Evolutionary conservation across 2,329 filamentous ascomycete species (phyloP).

Genomic region (Exophiala dermatitidis): DNA sequence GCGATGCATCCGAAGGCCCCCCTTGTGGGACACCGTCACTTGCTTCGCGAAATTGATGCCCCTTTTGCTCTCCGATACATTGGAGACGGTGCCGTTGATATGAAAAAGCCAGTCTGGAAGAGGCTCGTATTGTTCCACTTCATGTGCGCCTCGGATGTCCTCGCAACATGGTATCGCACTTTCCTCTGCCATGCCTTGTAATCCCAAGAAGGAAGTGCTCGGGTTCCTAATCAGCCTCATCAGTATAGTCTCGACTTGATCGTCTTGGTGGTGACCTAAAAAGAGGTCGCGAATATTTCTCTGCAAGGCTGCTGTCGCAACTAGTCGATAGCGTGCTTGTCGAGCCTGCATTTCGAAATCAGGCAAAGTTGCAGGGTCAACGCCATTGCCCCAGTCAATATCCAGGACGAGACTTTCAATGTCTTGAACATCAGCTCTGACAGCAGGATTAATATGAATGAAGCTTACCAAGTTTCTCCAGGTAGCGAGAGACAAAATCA

Average conservation of each 20-base stretch:
- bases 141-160: constrained; percentile 17
- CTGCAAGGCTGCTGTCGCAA: constrained; percentile 56
- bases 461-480: constrained; percentile 39
- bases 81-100: not conserved
- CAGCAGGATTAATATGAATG: too few species aligned
- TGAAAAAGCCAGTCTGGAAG: constrained; percentile 9
- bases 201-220: constrained; percentile 12
- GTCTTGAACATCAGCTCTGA: constrained; percentile 6
- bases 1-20: constrained; percentile 58
- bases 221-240: constrained; percentile 55
- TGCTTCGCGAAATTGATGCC: constrained; percentile 42
- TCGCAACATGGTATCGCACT: constrained; percentile 22
- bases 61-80: not conserved
- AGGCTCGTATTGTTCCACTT: not conserved
- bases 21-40: constrained; percentile 38
- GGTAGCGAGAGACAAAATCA: constrained; percentile 41
- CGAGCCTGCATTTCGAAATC: constrained; percentile 75
- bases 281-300: constrained; percentile 55
- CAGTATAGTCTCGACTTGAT: constrained; percentile 83
- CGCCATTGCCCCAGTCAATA: constrained; percentile 47
- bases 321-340: constrained; percentile 60
- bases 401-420: constrained; percentile 32
- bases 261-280: constrained; percentile 80
- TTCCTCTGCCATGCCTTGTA: constrained; percentile 19
- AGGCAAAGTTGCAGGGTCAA: constrained; percentile 41